Evolutionary conservation across 805 yeast genomes (phyloP), one percentile per base, ranked within the genome.

Genomic region (Candida pseudofarinosa): DNA sequence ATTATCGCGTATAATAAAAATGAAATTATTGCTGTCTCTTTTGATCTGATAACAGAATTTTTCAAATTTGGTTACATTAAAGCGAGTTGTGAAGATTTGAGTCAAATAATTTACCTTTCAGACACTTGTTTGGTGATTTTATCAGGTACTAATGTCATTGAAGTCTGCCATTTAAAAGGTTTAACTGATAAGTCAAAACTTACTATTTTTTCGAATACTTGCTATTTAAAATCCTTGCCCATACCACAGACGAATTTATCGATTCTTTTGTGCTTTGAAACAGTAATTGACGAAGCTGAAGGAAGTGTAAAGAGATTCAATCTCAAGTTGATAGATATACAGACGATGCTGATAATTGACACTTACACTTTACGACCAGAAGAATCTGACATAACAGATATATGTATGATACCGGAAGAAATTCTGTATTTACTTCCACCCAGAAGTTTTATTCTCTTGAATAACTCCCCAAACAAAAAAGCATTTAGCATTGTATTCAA

Each of bases 351-450:
- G 17, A 34, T 35, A 13, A 12, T 56, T 2, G 34, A 39, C 19
- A 43, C 33, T 10, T 44, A 40, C 7, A 40, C 47, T 7, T 50
- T 45, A 34, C 42, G 40, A 17, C 19, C 41, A 6, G 34, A 37
- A 1, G 47, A 47, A 5, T 37, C 45, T 3, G 61, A 57, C 33
- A 40, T 53, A 23, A 48, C 51, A 17, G 63, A 58, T 43, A 39
- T 60, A 7, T 41, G 53, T 35, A 35, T 33, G 35, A 30, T 48
- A 3, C 37, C 51, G 2, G 10, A 23, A 23, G 28, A 23, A 23
- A 23, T 23, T 7, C 28, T 23, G 6, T 6, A 23, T 10, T 10
- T 7, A 2, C 19, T 37, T 15, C 38, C 42, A 16, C 30, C 26
- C 7, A 35, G 39, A 38, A 18, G 43, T 3, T 55, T 54, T 33